These are phyloP conservation scores for Vinca minor DNA, from an alignment of 257 asterid species.

Conservation along the genomic window DNA sequence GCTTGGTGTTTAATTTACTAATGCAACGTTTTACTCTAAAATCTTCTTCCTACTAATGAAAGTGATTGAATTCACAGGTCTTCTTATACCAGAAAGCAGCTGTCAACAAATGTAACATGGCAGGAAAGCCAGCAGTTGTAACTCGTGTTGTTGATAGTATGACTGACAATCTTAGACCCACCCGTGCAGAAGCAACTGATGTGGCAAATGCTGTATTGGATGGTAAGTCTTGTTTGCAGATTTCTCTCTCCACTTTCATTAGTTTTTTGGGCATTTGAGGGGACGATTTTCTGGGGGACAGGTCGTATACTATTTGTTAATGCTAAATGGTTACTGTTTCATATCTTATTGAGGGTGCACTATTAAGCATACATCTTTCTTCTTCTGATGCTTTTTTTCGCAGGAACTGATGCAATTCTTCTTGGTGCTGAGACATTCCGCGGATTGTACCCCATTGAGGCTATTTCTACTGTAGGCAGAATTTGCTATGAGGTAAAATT, in stretches of 20 bases:
- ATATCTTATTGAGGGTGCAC: neutral
- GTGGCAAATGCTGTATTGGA: constrained; percentile 94
- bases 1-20: neutral
- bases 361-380: neutral
- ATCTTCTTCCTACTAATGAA: neutral
- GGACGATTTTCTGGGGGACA: too few species aligned
- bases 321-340: too few species aligned
- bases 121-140: constrained; percentile 87
- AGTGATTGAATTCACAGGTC: constrained; percentile 43
- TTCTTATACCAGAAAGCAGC: constrained; percentile 85
- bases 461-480: constrained; percentile 73
- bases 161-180: constrained; percentile 90
- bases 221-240: constrained; percentile 32
- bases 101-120: constrained; percentile 84
- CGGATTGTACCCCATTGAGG: constrained; percentile 82
- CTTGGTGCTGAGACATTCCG: constrained; percentile 96
- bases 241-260: neutral
- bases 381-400: constrained; percentile 1
- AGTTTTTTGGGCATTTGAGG: neutral
- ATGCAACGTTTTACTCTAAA: neutral
- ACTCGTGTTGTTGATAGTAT: constrained; percentile 95
- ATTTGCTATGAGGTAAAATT: constrained; percentile 69
- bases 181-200: constrained; percentile 98
- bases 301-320: too few species aligned
- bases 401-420: constrained; percentile 97